phyloP scores from a whole-genome alignment of 805 yeast species.

The Kodamaea fukazawae region DNA sequence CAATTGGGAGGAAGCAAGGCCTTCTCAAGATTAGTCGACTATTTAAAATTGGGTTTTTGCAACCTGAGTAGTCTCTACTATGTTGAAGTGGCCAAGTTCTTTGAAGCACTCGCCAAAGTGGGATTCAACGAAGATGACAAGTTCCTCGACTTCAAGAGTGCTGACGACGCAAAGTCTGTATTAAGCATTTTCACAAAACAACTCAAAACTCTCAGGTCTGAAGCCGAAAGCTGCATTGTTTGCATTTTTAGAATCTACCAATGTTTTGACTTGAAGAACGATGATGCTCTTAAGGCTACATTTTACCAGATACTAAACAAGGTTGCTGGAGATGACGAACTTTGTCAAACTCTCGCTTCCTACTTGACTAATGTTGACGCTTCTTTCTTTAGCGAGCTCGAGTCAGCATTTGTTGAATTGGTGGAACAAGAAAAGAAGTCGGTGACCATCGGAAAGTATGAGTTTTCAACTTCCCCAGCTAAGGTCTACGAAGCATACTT shows the following conservation, averaged over 20 bases:
- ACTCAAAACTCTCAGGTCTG: conserved; percentile 13
- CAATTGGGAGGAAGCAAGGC: conserved; percentile 42
- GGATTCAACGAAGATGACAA: conserved; percentile 9
- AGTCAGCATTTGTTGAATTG: background rate
- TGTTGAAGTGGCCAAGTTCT: conserved; percentile 20
- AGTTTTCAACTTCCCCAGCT: conserved; percentile 10
- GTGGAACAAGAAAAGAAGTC: conserved; percentile 1
- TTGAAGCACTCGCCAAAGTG: conserved; percentile 16
- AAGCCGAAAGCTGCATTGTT: conserved; percentile 20
- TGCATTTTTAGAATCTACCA: conserved; percentile 17
- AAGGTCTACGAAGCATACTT: conserved; percentile 14
- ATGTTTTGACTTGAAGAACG: conserved; percentile 12
- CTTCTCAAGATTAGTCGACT: conserved; percentile 41
- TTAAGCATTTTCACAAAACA: conserved; percentile 19
- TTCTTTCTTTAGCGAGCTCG: conserved; percentile 4
- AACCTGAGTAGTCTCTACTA: conserved; percentile 54
- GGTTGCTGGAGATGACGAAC: background rate
- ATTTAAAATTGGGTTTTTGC: conserved; percentile 53
- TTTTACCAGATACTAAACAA: conserved; percentile 6
- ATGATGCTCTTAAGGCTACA: conserved; percentile 1
- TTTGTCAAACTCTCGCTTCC: background rate
- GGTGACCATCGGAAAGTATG: conserved; percentile 6
- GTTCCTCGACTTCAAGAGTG: conserved; percentile 18
- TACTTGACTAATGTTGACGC: background rate
- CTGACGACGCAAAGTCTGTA: conserved; percentile 19